Percentiles rank a stretch among this genome's conserved stretches.
phyloP scores from a whole-genome alignment of 805 yeast species.

The Starmerella asiatica region DNA sequence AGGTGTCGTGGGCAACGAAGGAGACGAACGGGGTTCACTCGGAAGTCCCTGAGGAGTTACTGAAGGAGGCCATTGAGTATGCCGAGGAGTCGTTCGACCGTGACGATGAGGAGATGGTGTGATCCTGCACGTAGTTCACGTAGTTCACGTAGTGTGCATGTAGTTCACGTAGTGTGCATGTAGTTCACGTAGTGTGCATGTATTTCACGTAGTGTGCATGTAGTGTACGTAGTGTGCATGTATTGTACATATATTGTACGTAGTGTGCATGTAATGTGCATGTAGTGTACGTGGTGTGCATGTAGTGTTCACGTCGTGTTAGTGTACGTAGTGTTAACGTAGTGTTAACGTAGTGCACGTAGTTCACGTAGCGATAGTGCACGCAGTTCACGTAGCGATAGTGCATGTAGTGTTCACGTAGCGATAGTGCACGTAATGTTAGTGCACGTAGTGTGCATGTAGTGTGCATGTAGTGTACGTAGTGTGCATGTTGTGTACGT shows the following conservation, averaged over 20 bases:
- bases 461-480: not conserved
- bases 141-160: not conserved
- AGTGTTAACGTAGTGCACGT: not conserved
- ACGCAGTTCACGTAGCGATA: too few relatives aligned
- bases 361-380: too few relatives aligned
- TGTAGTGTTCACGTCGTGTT: not conserved
- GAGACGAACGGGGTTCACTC: slow-evolving; percentile 73
- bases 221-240: not conserved
- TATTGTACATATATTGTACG: not conserved
- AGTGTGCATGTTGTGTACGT: not conserved
- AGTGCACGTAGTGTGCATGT: not conserved
- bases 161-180: not conserved
- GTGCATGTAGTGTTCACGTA: not conserved
- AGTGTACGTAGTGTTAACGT: too few relatives aligned
- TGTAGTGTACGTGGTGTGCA: too few relatives aligned
- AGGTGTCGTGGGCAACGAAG: slow-evolving; percentile 69
- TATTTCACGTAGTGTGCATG: too few relatives aligned
- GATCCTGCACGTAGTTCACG: not conserved
- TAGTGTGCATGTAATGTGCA: not conserved
- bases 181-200: not conserved
- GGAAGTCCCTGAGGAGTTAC: slow-evolving; percentile 62
- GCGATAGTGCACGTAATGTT: too few relatives aligned
- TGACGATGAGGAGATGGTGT: slow-evolving; percentile 2
- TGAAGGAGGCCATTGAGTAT: slow-evolving; percentile 67
- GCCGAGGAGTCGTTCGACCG: slow-evolving; percentile 74